Evolutionary conservation across 2,329 filamentous ascomycete genomes (phyloP), one percentile per base, ranked within the genome.

Genomic region (Alternaria rosae): DNA sequence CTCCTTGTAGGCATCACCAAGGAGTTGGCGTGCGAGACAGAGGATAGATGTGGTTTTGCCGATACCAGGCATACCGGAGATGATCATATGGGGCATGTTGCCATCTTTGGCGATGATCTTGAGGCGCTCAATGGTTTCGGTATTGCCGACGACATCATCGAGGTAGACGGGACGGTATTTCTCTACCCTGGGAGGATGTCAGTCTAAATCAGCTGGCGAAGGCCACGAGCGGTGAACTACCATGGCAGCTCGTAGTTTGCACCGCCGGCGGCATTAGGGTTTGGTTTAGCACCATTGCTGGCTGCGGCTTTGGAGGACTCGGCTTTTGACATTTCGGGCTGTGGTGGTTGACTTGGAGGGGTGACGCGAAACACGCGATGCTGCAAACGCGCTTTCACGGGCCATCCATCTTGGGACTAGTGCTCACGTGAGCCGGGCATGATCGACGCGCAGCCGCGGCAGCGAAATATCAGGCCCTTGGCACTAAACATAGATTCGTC

Each of bases 1-100:
- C 83, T 99, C 95, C 81, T 97, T 98, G 85, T 98, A 99, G 28
- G 92, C 87, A 76, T 97, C 92, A 9, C 95, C 95, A 2, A 99
- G 85, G 62, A 99, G 82, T 78, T 98, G 94, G 62, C 94, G 88
- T 17, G 95, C 95, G 48, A 99, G 88, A 78, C 95, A 98, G 64
- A 98, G 84, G 58, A 99, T 90, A 58, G 93, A 97, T 1, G 95
- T 98, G 5, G 95, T 99, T 85, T 99, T 99, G 80, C 95, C 95
- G 75, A 98, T 99, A 76, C 95, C 95, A 20, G 95, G 95, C 93
- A 97, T 98, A 62, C 95, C 95, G n/a, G 93, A 97, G 75, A 99
- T 98, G 81, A 99, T 98, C 75, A 99, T 89, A 82, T 99, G 95
- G 3, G 95, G 95, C 94, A 99, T 97, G 82, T 99, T 99, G 72